Evolutionary conservation across 2,329 filamentous ascomycete genomes (phyloP), one percentile per base, ranked within the genome.

Genomic region (Paecilomyces sp.): DNA sequence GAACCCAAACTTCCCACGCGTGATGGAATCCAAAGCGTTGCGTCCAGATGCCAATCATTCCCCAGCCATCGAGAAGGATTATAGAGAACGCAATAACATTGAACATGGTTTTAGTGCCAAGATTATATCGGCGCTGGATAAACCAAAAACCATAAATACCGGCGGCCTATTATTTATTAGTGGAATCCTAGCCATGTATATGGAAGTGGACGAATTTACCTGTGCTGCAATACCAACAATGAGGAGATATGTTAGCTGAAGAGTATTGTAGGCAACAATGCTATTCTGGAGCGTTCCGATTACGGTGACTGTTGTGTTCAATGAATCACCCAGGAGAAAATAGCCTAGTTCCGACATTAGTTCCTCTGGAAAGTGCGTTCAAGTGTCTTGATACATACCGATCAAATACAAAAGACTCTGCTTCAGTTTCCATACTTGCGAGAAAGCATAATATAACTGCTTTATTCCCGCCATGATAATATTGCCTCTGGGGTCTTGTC

Each of bases 251-350:
- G 85, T 88, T 5, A 88, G 70, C 55, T 85, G 80, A 28, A 89
- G 74, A 0, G 85, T 86, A 66, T 87, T 85, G 71, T 88, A 89
- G 3, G 80, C 77, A 2, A 89, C 85, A 3, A 88, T 81, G 36
- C 79, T 78, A 64, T 88, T 88, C 67, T 89, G 87, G 4, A 88
- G 72, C 0, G 85, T 89, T 0, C 76, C 79, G 33, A 89, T 85
- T 24, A 89, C 85, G 0, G 87, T 89, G 4, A 88, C 84, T 0
- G 86, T 88, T 0, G 87, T 90, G 69, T 89, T 89, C 36, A 89
- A 77, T 1, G 83, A 86, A 71, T 89, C 87, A n/a, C 85, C 86
- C 0, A 89, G 80, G 1, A 89, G 76, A 68, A 89, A 89, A 67
- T 88, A 89, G 2, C 80, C 79, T 72, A 18, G 15, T 22, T 47